Percentiles rank a stretch among this genome's conserved stretches.
Conservation (phyloP, 257 asterid genomes). For the Verbena officinalis region DNA sequence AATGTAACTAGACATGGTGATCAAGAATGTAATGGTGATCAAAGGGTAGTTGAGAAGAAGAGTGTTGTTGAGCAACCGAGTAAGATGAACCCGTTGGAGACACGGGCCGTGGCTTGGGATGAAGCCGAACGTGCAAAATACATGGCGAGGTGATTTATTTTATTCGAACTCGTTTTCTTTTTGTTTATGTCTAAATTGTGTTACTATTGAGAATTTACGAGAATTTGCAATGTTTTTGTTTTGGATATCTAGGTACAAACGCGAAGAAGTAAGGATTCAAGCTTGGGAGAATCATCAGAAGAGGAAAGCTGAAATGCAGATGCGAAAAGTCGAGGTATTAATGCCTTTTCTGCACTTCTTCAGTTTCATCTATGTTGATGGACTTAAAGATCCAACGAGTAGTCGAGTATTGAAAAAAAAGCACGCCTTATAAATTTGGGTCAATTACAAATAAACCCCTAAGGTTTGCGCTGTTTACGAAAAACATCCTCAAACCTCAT, state of each 20-base stretch:
- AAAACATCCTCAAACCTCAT: too few species aligned
- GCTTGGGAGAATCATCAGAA: conserved; percentile 96
- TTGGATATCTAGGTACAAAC: conserved; percentile 60
- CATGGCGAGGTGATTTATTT: conserved; percentile 69
- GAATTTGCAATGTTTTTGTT: not conserved
- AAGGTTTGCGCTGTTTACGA: too few species aligned
- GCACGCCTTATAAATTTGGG: too few species aligned
- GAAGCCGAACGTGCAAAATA: conserved; percentile 93
- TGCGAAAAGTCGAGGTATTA: conserved; percentile 77
- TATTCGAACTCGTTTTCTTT: not conserved
- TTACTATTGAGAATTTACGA: not conserved
- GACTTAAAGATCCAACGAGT: too few species aligned
- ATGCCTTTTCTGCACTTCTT: not conserved
- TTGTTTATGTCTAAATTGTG: not conserved
- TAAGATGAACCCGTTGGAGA: conserved; percentile 63
- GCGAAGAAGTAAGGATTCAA: conserved; percentile 89
- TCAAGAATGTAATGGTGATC: conserved; percentile 31
- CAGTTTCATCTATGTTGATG: not conserved
- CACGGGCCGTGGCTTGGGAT: conserved; percentile 89
- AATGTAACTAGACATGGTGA: conserved; percentile 44
- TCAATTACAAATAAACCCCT: too few species aligned
- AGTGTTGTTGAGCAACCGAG: conserved; percentile 26
- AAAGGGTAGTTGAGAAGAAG: conserved; percentile 22
- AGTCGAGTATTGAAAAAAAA: too few species aligned
- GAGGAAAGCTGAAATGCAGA: conserved; percentile 88